Percentiles rank a stretch among this genome's conserved stretches.
phyloP scores from a whole-genome alignment of 2,329 filamentous ascomycete species.

The Paracamarosporium sp. region DNA sequence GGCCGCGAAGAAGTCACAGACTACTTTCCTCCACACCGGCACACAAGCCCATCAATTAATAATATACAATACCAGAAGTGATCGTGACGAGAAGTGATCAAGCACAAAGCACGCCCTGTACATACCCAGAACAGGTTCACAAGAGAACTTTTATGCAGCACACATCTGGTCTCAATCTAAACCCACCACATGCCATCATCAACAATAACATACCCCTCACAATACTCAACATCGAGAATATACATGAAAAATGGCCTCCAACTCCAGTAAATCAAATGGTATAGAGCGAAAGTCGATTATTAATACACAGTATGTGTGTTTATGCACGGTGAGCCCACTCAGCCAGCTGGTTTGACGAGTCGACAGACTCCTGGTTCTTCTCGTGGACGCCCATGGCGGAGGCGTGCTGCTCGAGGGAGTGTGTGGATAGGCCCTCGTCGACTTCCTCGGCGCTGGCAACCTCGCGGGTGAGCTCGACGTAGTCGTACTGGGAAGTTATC shows the following conservation, averaged over 20 bases:
- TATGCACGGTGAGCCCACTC: conserved; percentile 45
- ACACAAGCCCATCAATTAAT: too few species aligned
- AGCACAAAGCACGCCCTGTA: neutral
- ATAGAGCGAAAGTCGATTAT: conserved; percentile 20
- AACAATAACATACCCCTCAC: too few species aligned
- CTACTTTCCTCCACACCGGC: too few species aligned
- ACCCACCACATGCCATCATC: too few species aligned
- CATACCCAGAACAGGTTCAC: too few species aligned
- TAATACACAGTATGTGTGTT: conserved; percentile 7
- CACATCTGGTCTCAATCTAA: too few species aligned
- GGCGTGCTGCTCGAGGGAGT: conserved; percentile 36
- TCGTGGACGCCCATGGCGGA: conserved; percentile 42
- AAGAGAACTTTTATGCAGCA: too few species aligned
- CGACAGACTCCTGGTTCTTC: conserved; percentile 46
- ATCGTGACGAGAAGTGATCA: neutral
- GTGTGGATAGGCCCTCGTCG: conserved; percentile 43
- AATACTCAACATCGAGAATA: neutral
- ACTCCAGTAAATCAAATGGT: conserved; percentile 23
- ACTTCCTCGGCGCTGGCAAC: conserved; percentile 57
- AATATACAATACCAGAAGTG: neutral
- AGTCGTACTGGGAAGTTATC: conserved; percentile 70
- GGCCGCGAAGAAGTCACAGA: too few species aligned
- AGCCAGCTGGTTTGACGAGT: conserved; percentile 42
- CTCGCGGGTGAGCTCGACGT: conserved; percentile 81
- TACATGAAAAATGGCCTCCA: conserved; percentile 5